Evolutionary conservation across 169 alveolate species (phyloP).

Genomic region (Eimeria falciformis): DNA sequence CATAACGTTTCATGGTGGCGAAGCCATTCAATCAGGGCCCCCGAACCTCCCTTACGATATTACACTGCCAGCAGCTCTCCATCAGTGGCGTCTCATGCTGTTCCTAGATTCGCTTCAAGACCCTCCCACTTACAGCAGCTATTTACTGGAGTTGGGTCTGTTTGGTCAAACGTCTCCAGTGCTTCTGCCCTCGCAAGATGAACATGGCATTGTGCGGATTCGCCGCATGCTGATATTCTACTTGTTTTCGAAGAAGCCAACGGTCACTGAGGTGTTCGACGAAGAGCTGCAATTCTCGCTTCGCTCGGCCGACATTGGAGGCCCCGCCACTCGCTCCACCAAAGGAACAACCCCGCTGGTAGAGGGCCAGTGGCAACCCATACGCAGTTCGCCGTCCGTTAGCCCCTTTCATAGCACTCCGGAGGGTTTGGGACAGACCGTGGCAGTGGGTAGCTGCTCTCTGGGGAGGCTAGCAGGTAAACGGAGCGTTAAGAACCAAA

Average conservation of each 20-base stretch:
- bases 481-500: constrained; percentile 70
- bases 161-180: constrained; percentile 65
- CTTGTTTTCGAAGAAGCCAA: constrained; percentile 61
- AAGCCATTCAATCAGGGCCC: constrained; percentile 72
- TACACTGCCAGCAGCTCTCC: constrained; percentile 70
- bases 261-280: constrained; percentile 30
- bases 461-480: constrained; percentile 68
- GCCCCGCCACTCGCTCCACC: neutral
- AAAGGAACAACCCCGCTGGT: constrained; percentile 28
- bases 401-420: neutral
- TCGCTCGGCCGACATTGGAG: neutral
- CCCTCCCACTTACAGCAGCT: constrained; percentile 26
- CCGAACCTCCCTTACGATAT: constrained; percentile 39
- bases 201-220: constrained; percentile 60
- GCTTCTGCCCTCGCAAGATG: constrained; percentile 53
- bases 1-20: constrained; percentile 70
- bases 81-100: constrained; percentile 81
- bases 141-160: constrained; percentile 38
- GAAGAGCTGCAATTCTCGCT: constrained; percentile 61
- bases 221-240: constrained; percentile 73
- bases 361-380: constrained; percentile 15
- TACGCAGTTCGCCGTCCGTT: neutral
- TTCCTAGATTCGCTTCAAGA: constrained; percentile 76
- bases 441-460: constrained; percentile 77
- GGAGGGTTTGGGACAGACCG: constrained; percentile 16